Conservation (phyloP, 2,329 filamentous ascomycete genomes). For the Atkinsonella texensis region DNA sequence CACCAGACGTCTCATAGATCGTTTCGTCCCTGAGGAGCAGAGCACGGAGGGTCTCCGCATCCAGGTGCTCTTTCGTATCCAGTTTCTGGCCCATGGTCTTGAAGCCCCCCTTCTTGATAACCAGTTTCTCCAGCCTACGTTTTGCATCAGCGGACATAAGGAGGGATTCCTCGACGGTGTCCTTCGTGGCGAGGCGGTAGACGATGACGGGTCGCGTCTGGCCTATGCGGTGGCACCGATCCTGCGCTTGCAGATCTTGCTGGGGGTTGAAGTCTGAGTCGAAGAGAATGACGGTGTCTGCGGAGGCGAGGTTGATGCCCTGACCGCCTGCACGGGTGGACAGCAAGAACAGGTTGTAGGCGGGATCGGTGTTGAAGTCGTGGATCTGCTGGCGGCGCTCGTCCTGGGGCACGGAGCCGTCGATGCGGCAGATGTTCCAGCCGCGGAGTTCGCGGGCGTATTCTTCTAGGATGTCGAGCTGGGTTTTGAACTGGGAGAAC, state of each 20-base stretch:
- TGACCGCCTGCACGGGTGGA: conserved; percentile 88
- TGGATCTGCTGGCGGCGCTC: conserved; percentile 60
- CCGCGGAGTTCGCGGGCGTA: conserved; percentile 66
- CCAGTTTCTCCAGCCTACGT: conserved; percentile 79
- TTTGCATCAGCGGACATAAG: conserved; percentile 85
- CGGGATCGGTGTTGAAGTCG: conserved; percentile 54
- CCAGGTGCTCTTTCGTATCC: conserved; percentile 38
- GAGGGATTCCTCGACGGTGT: conserved; percentile 81
- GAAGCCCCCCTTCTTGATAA: conserved; percentile 89
- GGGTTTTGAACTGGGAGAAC: conserved; percentile 93
- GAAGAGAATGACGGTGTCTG: conserved; percentile 87
- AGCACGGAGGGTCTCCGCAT: conserved; percentile 48
- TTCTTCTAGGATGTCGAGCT: conserved; percentile 80
- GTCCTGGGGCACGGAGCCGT: conserved; percentile 70
- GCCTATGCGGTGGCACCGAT: conserved; percentile 88
- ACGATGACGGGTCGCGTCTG: conserved; percentile 87
- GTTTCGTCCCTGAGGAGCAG: conserved; percentile 62
- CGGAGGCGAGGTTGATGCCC: conserved; percentile 85
- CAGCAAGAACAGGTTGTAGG: conserved; percentile 69
- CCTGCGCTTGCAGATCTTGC: conserved; percentile 91
- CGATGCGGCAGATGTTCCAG: conserved; percentile 82
- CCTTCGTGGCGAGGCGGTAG: conserved; percentile 85
- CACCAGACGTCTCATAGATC: conserved; percentile 45
- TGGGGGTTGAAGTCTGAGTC: conserved; percentile 91
- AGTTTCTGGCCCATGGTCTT: conserved; percentile 54